Evolutionary conservation across 805 yeast genomes (phyloP).

Genomic region (Groenewaldozyma salmanticensis): DNA sequence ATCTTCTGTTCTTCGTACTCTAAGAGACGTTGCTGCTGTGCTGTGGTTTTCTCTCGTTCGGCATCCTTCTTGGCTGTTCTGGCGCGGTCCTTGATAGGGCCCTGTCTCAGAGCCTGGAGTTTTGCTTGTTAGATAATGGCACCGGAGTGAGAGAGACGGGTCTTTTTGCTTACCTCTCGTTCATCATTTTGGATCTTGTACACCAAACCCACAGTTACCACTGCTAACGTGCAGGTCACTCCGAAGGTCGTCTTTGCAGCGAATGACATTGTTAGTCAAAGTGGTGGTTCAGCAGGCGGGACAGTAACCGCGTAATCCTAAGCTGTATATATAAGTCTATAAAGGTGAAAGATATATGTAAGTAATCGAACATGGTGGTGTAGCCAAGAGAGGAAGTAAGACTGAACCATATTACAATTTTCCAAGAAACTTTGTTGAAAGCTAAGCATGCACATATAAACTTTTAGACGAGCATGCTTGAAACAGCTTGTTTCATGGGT

Average conservation of each 20-base stretch:
- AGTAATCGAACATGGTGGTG: no score
- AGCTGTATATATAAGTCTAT: no score
- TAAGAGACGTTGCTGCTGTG: conserved; percentile 13
- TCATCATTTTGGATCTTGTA: conserved; percentile 62
- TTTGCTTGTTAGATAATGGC: neutral
- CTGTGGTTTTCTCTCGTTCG: conserved; percentile 9
- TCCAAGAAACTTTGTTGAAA: no score
- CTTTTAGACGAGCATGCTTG: no score
- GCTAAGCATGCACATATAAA: no score
- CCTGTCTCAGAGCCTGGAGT: conserved; percentile 16
- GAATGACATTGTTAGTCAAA: conserved; percentile 51
- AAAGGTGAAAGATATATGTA: no score
- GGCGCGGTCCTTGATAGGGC: conserved; percentile 19
- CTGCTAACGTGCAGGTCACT: conserved; percentile 44
- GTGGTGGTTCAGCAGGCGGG: no score
- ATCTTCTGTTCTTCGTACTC: conserved; percentile 19
- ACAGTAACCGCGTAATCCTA: no score
- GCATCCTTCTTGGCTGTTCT: conserved; percentile 14
- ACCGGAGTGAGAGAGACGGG: neutral
- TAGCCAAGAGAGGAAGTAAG: no score
- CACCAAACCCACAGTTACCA: conserved; percentile 55
- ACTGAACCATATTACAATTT: no score
- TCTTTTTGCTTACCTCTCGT: conserved; percentile 33
- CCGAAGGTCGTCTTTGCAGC: conserved; percentile 72
- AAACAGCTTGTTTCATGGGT: no score